phyloP scores from a whole-genome alignment of 805 yeast species.

The Candida railenensis region DNA sequence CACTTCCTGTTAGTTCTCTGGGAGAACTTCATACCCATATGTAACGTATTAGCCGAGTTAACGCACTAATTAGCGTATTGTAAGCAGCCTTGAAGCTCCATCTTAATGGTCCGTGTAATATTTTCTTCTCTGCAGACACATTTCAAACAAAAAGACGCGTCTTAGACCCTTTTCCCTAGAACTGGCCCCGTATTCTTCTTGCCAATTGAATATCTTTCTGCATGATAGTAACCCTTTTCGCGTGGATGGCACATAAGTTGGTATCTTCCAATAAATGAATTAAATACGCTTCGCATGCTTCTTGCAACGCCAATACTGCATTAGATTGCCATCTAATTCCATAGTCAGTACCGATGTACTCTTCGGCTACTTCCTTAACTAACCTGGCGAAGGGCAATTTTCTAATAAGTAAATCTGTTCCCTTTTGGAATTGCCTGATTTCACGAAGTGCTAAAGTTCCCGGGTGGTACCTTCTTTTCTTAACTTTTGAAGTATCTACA shows the following conservation, averaged over 20 bases:
- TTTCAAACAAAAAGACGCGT: neutral
- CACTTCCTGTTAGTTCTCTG: no score
- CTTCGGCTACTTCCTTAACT: constrained; percentile 71
- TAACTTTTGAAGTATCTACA: constrained; percentile 11
- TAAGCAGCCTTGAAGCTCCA: no score
- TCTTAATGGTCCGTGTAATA: no score
- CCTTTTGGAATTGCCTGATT: constrained; percentile 64
- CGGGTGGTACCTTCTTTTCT: constrained; percentile 49
- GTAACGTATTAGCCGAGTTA: no score
- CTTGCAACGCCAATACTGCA: constrained; percentile 76
- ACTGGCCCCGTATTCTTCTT: constrained; percentile 66
- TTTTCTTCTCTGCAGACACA: neutral
- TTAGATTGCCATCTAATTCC: constrained; percentile 76
- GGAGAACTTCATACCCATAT: no score
- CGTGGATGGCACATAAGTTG: constrained; percentile 74
- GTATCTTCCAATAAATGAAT: constrained; percentile 76
- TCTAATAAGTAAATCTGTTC: constrained; percentile 65
- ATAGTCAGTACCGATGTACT: constrained; percentile 50
- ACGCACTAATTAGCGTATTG: no score
- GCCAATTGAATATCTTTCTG: constrained; percentile 80
- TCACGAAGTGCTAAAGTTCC: constrained; percentile 69
- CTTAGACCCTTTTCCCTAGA: constrained; percentile 9
- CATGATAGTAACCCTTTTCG: constrained; percentile 82
- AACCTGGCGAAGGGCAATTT: constrained; percentile 78
- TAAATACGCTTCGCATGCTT: constrained; percentile 76